Evolutionary conservation across 164 flowering plant genomes (phyloP).

Genomic region (Saururus chinensis): DNA sequence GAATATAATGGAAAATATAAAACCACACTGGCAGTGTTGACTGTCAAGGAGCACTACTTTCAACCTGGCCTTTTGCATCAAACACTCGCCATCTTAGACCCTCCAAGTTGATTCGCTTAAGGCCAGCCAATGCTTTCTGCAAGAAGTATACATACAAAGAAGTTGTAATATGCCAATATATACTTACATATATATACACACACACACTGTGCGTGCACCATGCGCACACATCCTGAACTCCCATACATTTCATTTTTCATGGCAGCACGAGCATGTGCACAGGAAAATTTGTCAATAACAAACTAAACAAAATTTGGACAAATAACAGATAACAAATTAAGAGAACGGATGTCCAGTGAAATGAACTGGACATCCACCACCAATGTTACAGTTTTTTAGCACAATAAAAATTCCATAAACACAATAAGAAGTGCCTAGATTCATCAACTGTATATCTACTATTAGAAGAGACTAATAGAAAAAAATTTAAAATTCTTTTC

Average conservation of each 20-base stretch:
- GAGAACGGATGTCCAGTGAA: too few relatives aligned
- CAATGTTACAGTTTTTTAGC: too few relatives aligned
- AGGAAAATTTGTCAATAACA: not conserved
- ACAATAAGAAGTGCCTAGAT: too few relatives aligned
- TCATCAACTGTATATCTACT: too few relatives aligned
- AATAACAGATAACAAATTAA: not conserved
- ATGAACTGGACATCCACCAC: too few relatives aligned
- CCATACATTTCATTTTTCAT: not conserved
- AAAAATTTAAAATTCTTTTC: too few relatives aligned
- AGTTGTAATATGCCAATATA: not conserved
- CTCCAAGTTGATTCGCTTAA: conserved; percentile 68
- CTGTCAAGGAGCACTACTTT: not conserved
- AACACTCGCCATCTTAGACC: conserved; percentile 87
- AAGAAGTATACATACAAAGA: conserved; percentile 2
- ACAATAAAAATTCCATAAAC: too few relatives aligned
- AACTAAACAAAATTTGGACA: not conserved
- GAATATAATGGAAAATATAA: not conserved
- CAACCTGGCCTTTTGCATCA: conserved; percentile 88
- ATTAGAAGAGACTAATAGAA: too few relatives aligned
- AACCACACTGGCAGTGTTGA: not conserved
- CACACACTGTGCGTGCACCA: too few relatives aligned
- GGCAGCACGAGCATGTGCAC: not conserved
- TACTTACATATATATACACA: too few relatives aligned
- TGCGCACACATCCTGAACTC: too few relatives aligned
- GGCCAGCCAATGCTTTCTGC: conserved; percentile 84